Evolutionary conservation across 208 protist species (phyloP).

Genomic region (Endotrypanum monterogeii): DNA sequence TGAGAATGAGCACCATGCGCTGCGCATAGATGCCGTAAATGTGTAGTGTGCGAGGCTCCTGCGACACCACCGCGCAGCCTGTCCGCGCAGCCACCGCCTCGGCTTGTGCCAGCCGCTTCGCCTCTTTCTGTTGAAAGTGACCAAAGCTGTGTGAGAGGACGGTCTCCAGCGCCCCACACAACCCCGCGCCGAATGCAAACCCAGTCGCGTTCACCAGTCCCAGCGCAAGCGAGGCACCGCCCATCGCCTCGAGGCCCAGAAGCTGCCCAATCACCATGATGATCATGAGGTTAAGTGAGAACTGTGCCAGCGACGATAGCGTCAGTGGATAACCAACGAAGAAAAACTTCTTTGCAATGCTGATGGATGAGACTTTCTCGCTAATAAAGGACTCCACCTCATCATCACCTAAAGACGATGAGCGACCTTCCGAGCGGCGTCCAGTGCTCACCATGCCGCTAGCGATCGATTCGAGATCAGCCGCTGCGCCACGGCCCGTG

Average conservation of each 20-base stretch:
- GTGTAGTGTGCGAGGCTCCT: constrained; percentile 36
- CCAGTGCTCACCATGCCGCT: constrained; percentile 22
- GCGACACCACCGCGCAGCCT: constrained; percentile 8
- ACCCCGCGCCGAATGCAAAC: constrained; percentile 83
- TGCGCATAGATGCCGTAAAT: constrained; percentile 86
- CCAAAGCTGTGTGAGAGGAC: constrained; percentile 85
- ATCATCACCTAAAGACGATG: constrained; percentile 1
- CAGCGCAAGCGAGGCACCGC: constrained; percentile 69
- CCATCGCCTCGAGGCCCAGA: constrained; percentile 67
- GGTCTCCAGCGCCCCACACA: constrained; percentile 85
- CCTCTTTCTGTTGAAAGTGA: constrained; percentile 37
- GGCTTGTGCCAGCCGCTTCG: constrained; percentile 26
- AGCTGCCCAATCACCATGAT: constrained; percentile 64
- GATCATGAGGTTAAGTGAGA: constrained; percentile 74
- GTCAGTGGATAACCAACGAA: constrained; percentile 70
- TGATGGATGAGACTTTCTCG: constrained; percentile 31
- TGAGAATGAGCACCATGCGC: constrained; percentile 78
- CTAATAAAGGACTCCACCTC: constrained; percentile 14
- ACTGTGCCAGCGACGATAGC: constrained; percentile 71
- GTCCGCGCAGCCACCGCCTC: constrained; percentile 13
- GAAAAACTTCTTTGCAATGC: constrained; percentile 67
- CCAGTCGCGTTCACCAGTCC: constrained; percentile 86
- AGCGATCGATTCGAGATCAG: constrained; percentile 34
- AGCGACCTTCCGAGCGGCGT: constrained; percentile 15
- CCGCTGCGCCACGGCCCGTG: constrained; percentile 22